These are phyloP conservation scores for Pythium aquatile DNA, from an alignment of 352 stramenopile genomes.

Conservation along the genomic window DNA sequence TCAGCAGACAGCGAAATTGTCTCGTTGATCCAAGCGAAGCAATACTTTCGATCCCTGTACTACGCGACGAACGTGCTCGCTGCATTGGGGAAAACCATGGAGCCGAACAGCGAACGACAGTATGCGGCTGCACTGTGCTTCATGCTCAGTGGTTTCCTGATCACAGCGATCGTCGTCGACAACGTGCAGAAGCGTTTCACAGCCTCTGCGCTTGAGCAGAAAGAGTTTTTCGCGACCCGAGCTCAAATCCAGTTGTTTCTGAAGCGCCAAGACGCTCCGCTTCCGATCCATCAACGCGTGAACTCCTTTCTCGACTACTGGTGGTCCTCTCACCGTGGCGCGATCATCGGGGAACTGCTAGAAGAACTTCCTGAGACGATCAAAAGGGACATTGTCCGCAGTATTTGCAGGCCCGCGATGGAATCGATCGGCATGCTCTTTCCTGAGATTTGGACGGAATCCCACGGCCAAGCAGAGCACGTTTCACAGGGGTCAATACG, in stretches of 20 bases:
- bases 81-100: slow-evolving; percentile 9
- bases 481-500: slow-evolving; percentile 9
- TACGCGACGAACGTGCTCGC: slow-evolving; percentile 56
- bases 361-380: slow-evolving; percentile 50
- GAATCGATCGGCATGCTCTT: slow-evolving; percentile 45
- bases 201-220: background rate
- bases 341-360: slow-evolving; percentile 59
- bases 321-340: slow-evolving; percentile 7
- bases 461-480: background rate
- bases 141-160: background rate
- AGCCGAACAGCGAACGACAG: background rate
- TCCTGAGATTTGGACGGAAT: slow-evolving; percentile 19
- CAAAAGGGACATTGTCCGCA: slow-evolving; percentile 55
- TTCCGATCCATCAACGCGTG: slow-evolving; percentile 1
- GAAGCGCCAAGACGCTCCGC: background rate
- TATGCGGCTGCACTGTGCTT: background rate
- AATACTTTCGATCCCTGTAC: slow-evolving; percentile 62
- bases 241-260: background rate
- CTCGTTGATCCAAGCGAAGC: slow-evolving; percentile 34
- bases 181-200: slow-evolving; percentile 18
- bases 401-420: slow-evolving; percentile 52
- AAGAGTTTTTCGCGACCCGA: background rate
- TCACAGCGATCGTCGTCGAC: background rate
- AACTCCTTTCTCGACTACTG: background rate
- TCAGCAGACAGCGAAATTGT: slow-evolving; percentile 25